Percentiles rank a stretch among this genome's conserved stretches.
These are phyloP conservation scores for Nakaseomyces uthaithaninus DNA, from an alignment of 1,139 yeast genomes.

Conservation along the genomic window DNA sequence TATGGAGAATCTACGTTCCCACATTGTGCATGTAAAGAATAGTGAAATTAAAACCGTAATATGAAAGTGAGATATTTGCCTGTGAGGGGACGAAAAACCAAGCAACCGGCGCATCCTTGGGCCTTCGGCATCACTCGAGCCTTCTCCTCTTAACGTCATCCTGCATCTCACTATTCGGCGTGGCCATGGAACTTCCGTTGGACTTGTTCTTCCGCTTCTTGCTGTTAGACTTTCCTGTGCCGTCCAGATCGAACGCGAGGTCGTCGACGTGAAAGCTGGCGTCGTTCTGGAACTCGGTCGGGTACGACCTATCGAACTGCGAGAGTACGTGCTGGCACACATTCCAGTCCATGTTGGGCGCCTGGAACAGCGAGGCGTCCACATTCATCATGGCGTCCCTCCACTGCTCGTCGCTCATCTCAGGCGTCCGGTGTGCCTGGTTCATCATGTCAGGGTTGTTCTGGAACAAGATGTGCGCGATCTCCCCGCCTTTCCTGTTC, in stretches of 20 bases:
- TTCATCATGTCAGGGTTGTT: slow-evolving; percentile 31
- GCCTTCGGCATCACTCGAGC: slow-evolving; percentile 18
- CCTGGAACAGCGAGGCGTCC: slow-evolving; percentile 24
- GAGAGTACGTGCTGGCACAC: slow-evolving; percentile 27
- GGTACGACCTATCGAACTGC: slow-evolving; percentile 30
- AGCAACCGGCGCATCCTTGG: too few relatives aligned
- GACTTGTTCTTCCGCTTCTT: slow-evolving; percentile 29
- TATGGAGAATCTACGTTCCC: too few relatives aligned
- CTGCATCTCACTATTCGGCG: slow-evolving; percentile 29
- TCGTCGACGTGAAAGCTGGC: slow-evolving; percentile 28
- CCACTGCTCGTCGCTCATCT: slow-evolving; percentile 25
- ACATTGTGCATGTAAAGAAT: too few relatives aligned
- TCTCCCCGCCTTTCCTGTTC: slow-evolving; percentile 33
- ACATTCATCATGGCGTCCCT: slow-evolving; percentile 22
- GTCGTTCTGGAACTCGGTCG: slow-evolving; percentile 30
- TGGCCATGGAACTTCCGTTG: slow-evolving; percentile 31
- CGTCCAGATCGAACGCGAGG: slow-evolving; percentile 33
- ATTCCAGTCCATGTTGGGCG: slow-evolving; percentile 29
- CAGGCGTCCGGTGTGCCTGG: slow-evolving; percentile 22
- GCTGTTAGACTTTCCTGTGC: slow-evolving; percentile 25
- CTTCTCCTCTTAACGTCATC: slow-evolving; percentile 31
- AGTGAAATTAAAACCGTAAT: too few relatives aligned
- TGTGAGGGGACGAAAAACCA: too few relatives aligned
- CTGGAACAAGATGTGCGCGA: slow-evolving; percentile 30
- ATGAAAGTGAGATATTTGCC: too few relatives aligned